Conservation (phyloP, 768 basidiomycete species). For the Suillus sp. region DNA sequence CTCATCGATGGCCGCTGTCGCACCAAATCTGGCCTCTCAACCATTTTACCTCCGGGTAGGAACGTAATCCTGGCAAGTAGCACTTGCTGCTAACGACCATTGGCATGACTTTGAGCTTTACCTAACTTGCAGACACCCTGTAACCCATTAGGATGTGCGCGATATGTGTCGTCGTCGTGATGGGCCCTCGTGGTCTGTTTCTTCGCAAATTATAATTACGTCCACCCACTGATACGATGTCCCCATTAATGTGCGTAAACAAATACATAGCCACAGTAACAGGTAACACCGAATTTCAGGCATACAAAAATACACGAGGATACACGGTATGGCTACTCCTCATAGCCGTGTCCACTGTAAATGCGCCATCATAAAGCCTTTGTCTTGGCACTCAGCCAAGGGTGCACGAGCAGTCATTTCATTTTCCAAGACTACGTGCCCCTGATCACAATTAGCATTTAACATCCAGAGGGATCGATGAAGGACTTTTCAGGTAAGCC, state of each 20-base stretch:
- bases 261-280: neutral
- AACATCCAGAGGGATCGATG: neutral
- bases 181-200: neutral
- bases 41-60: neutral
- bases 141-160: too few species aligned
- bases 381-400: neutral
- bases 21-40: neutral
- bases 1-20: too few species aligned
- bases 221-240: neutral
- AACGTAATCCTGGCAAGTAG: neutral
- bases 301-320: neutral
- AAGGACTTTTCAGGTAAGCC: neutral
- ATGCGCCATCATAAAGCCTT: neutral
- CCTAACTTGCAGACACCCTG: neutral
- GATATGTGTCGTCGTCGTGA: neutral
- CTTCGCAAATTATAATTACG: neutral
- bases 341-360: slow-evolving; percentile 8
- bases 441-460: slow-evolving; percentile 11
- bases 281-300: neutral
- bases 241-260: neutral
- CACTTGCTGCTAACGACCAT: neutral
- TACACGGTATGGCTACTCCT: slow-evolving; percentile 5
- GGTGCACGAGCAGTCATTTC: neutral
- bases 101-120: neutral
- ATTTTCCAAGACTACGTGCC: neutral